These are phyloP conservation scores for Alternaria postmessia DNA, from an alignment of 2,329 filamentous ascomycete genomes.

Conservation along the genomic window DNA sequence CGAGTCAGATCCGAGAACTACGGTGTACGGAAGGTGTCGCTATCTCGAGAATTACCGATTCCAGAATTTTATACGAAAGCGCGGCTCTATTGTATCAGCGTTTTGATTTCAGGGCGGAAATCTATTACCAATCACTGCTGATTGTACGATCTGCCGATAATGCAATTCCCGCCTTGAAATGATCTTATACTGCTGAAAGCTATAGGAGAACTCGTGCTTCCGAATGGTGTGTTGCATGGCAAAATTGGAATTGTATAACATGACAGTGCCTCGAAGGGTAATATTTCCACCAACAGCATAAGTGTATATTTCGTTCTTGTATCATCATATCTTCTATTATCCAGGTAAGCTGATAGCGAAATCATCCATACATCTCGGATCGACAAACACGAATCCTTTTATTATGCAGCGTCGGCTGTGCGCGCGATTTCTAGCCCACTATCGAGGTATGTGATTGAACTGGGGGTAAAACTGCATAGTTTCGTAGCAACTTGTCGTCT, in stretches of 20 bases:
- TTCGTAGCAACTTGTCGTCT: neutral
- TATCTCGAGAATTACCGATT: neutral
- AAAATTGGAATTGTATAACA: no score
- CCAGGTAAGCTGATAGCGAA: neutral
- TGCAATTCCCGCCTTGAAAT: neutral
- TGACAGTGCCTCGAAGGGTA: neutral
- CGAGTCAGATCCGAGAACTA: neutral
- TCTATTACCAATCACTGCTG: neutral
- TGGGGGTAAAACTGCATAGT: neutral
- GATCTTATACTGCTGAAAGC: neutral
- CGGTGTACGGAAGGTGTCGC: neutral
- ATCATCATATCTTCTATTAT: no score
- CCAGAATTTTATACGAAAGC: neutral
- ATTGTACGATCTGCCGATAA: neutral
- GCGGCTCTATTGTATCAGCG: neutral
- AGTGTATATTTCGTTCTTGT: neutral
- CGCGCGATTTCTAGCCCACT: neutral
- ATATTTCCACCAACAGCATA: neutral
- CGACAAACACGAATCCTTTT: neutral
- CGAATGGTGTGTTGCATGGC: no score
- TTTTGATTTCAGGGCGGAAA: neutral
- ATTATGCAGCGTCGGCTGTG: neutral
- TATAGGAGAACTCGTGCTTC: neutral
- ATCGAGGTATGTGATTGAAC: neutral
- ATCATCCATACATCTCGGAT: neutral